Conservation (phyloP, 106 monocot species). For the Chionographis japonica region DNA sequence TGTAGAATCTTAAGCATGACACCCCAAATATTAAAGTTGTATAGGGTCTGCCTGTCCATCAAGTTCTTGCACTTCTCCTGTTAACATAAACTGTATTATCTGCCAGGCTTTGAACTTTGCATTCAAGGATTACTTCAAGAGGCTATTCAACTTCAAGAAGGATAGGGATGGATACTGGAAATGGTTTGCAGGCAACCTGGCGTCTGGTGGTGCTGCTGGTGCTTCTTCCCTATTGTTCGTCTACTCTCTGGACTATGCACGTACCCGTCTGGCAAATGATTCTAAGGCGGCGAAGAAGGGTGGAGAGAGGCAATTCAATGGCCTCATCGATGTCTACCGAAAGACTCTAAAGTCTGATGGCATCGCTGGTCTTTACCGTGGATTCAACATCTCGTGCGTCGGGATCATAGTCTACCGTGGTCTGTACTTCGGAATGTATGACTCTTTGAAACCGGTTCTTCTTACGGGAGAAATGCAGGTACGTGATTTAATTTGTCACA, state of each 20-base stretch:
- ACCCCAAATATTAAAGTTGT: no score
- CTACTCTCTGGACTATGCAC: slow-evolving; percentile 27
- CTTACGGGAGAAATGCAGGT: slow-evolving; percentile 28
- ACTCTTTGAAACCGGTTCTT: slow-evolving; percentile 28
- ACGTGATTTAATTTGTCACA: background rate
- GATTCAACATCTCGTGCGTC: slow-evolving; percentile 27
- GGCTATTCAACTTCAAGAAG: slow-evolving; percentile 30
- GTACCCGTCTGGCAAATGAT: slow-evolving; percentile 25
- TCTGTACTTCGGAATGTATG: slow-evolving; percentile 32
- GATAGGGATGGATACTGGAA: slow-evolving; percentile 28
- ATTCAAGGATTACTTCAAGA: slow-evolving; percentile 34
- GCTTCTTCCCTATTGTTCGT: slow-evolving; percentile 23
- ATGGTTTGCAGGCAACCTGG: slow-evolving; percentile 33
- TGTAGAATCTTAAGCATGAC: no score
- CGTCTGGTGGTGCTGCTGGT: slow-evolving; percentile 28
- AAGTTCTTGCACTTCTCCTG: background rate
- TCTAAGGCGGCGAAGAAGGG: slow-evolving; percentile 28
- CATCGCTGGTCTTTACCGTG: slow-evolving; percentile 23
- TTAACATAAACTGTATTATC: background rate
- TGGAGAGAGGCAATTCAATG: slow-evolving; percentile 31
- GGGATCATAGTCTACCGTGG: slow-evolving; percentile 24
- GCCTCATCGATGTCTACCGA: slow-evolving; percentile 24
- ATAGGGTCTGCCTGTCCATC: no score
- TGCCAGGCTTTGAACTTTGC: slow-evolving; percentile 32
- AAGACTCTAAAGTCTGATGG: slow-evolving; percentile 25